phyloP scores from a whole-genome alignment of 768 basidiomycete species.

The Rhodotorula sphaerocarpa region DNA sequence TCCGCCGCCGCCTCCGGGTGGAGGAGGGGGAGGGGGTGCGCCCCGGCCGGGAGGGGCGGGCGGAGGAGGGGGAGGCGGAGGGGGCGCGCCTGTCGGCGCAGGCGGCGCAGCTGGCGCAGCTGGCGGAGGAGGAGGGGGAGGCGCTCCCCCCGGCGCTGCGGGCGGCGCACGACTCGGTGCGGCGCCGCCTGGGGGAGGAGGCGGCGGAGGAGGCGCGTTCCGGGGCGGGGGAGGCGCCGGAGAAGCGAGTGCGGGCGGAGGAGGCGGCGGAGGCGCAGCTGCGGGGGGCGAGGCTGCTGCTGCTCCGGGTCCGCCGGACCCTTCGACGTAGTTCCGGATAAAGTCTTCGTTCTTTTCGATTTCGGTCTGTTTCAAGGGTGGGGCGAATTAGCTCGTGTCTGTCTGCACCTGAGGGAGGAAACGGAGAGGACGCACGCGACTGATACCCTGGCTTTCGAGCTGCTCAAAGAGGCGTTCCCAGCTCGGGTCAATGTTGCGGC shows the following conservation, averaged over 20 bases:
- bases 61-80: constrained; percentile 40
- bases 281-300: constrained; percentile 14
- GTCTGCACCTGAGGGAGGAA: too few relatives aligned
- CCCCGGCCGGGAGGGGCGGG: constrained; percentile 36
- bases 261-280: constrained; percentile 6
- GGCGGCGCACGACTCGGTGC: constrained; percentile 40
- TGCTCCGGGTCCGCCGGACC: constrained; percentile 44
- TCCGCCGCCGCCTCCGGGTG: too few relatives aligned
- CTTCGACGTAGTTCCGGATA: constrained; percentile 73
- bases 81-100: constrained; percentile 9
- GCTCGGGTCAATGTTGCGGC: constrained; percentile 76
- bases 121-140: constrained; percentile 37
- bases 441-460: constrained; percentile 60
- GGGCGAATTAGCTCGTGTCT: not conserved
- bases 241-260: constrained; percentile 29
- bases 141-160: not conserved
- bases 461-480: constrained; percentile 68
- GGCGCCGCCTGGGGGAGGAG: constrained; percentile 35
- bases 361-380: constrained; percentile 46
- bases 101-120: constrained; percentile 21
- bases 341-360: constrained; percentile 76
- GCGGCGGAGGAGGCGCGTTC: constrained; percentile 21
- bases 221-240: constrained; percentile 38
- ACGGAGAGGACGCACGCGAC: constrained; percentile 43
- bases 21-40: constrained; percentile 21